Evolutionary conservation across 768 basidiomycete species (phyloP).

Genomic region (Leucosporidium scottii): DNA sequence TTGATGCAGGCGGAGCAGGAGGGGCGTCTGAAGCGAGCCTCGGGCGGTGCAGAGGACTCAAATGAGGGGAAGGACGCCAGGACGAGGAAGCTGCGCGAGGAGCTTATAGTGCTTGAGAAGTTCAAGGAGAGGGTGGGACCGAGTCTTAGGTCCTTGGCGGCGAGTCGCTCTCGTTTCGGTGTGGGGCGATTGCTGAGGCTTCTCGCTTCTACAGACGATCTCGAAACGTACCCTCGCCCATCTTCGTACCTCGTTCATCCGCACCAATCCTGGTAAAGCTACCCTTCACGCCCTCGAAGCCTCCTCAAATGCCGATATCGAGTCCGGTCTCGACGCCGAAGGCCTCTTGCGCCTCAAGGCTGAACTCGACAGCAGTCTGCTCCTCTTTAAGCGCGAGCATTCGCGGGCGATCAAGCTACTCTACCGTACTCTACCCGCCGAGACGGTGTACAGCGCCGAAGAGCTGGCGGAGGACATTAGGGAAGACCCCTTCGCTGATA

Average conservation of each 20-base stretch:
- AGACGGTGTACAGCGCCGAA: constrained; percentile 13
- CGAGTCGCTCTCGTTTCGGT: neutral
- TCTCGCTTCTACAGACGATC: neutral
- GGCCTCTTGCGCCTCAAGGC: constrained; percentile 28
- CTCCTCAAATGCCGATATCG: constrained; percentile 3
- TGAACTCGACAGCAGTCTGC: constrained; percentile 35
- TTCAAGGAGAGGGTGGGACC: constrained; percentile 26
- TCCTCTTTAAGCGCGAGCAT: constrained; percentile 37
- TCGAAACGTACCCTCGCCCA: constrained; percentile 4
- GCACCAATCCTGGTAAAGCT: neutral
- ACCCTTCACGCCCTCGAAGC: neutral
- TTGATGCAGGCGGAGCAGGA: constrained; percentile 55
- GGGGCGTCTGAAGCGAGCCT: constrained; percentile 1
- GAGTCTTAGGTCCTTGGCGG: constrained; percentile 11
- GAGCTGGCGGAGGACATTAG: neutral
- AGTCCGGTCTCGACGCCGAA: constrained; percentile 5
- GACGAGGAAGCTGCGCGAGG: neutral
- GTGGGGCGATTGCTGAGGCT: neutral
- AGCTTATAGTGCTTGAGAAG: constrained; percentile 21
- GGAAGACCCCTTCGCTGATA: constrained; percentile 8
- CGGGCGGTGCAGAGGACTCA: constrained; percentile 33
- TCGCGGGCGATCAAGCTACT: constrained; percentile 34
- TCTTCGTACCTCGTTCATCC: constrained; percentile 22
- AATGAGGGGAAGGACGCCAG: constrained; percentile 4
- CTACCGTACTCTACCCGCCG: constrained; percentile 15